Conservation (phyloP, 2,329 filamentous ascomycete species). For the Beauveria australis region DNA sequence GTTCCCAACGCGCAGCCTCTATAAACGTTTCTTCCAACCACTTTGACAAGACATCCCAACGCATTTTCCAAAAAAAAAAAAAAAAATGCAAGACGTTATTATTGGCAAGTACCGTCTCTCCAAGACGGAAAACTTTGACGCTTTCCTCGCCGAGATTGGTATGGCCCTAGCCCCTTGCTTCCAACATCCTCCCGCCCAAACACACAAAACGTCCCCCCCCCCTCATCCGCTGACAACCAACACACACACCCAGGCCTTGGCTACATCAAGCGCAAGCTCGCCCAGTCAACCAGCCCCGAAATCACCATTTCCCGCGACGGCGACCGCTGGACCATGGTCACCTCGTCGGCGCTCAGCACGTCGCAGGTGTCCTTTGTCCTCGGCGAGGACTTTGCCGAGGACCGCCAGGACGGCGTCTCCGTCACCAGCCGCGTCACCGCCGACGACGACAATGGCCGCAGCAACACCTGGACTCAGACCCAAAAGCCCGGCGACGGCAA, state of each 20-base stretch:
- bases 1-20: no score
- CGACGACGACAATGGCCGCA: neutral
- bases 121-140: conserved; percentile 11
- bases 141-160: conserved; percentile 9
- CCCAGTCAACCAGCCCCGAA: conserved; percentile 9
- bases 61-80: neutral
- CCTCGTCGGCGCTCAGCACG: conserved; percentile 9
- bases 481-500: conserved; percentile 10
- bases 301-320: conserved; percentile 8
- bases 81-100: conserved; percentile 6
- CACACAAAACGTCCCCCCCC: no score
- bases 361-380: conserved; percentile 1
- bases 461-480: conserved; percentile 7
- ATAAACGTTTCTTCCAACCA: neutral
- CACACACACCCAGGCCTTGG: neutral
- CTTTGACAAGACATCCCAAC: neutral
- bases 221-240: neutral
- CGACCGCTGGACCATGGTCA: conserved; percentile 9
- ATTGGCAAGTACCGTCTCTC: conserved; percentile 10
- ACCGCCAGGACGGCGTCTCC: conserved; percentile 11
- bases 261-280: conserved; percentile 12
- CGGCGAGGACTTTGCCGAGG: conserved; percentile 9
- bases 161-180: neutral
- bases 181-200: neutral
- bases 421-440: conserved; percentile 8